A percentile compares a stretch with the other conserved stretches of the same genome.
These are phyloP conservation scores for Cercospora zeina DNA, from an alignment of 2,329 filamentous ascomycete genomes.

Conservation along the genomic window DNA sequence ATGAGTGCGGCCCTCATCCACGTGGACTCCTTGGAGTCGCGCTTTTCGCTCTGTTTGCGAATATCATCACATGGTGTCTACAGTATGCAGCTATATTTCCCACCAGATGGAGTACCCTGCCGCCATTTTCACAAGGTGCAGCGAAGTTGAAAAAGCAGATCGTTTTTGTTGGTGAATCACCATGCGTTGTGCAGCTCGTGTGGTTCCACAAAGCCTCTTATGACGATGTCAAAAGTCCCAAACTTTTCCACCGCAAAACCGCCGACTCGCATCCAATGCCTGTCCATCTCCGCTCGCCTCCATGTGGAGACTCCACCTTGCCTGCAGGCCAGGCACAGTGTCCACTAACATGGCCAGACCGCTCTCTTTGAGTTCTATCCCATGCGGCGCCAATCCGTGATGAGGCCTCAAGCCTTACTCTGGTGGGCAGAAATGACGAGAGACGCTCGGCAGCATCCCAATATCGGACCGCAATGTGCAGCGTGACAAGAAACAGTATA, in stretches of 20 bases:
- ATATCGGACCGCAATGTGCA: slow-evolving; percentile 18
- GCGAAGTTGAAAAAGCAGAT: not conserved
- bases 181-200: not conserved
- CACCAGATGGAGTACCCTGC: not conserved
- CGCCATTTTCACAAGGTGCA: not conserved
- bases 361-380: slow-evolving; percentile 1
- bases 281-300: slow-evolving; percentile 10
- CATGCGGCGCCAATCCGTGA: slow-evolving; percentile 4
- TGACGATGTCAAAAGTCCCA: slow-evolving; percentile 5
- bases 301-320: slow-evolving; percentile 18
- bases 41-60: not conserved
- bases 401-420: not conserved
- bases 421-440: not conserved
- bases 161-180: not conserved
- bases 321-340: slow-evolving; percentile 8
- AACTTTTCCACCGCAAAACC: slow-evolving; percentile 12
- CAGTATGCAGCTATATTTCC: not conserved
- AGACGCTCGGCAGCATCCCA: slow-evolving; percentile 1
- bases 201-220: slow-evolving; percentile 2
- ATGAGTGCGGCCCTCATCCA: not conserved
- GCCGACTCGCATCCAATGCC: slow-evolving; percentile 7
- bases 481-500: slow-evolving; percentile 13
- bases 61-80: not conserved
- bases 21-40: not conserved
- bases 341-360: slow-evolving; percentile 2